Percentiles rank a stretch among this genome's conserved stretches.
These are phyloP conservation scores for Vigna mungo DNA, from an alignment of 306 rosid species.

Conservation along the genomic window DNA sequence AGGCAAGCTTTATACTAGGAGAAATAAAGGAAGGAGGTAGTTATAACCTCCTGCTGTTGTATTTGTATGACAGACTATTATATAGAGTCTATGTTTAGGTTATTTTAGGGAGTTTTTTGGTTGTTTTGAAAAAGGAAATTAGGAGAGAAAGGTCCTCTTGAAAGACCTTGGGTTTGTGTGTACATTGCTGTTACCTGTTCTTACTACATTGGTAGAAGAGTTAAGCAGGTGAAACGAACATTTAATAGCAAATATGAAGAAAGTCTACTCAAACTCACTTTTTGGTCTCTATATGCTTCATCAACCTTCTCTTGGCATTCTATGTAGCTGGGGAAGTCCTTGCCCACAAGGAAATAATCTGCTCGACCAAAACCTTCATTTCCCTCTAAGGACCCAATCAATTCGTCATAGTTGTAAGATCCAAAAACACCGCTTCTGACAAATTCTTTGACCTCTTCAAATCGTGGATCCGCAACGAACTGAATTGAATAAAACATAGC, in stretches of 20 bases:
- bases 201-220: no score
- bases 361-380: conserved; percentile 92
- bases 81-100: no score
- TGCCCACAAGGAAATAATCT: conserved; percentile 96
- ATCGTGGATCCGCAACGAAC: conserved; percentile 93
- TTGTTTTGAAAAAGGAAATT: no score
- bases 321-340: conserved; percentile 96
- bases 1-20: no score
- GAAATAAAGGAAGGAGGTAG: no score
- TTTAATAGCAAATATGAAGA: conserved; percentile 22
- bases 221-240: conserved; percentile 13
- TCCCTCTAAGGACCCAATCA: conserved; percentile 92
- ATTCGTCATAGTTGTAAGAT: conserved; percentile 68
- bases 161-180: no score
- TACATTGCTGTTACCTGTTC: no score
- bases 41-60: no score
- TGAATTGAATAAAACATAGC: conserved; percentile 44
- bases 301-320: conserved; percentile 96
- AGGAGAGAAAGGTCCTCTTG: no score
- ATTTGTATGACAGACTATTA: no score
- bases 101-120: no score
- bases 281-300: conserved; percentile 80
- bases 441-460: conserved; percentile 88
- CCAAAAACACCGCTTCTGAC: conserved; percentile 91
- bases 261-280: conserved; percentile 54